phyloP scores from a whole-genome alignment of 2,329 filamentous ascomycete species.

The Nothophoma quercina region DNA sequence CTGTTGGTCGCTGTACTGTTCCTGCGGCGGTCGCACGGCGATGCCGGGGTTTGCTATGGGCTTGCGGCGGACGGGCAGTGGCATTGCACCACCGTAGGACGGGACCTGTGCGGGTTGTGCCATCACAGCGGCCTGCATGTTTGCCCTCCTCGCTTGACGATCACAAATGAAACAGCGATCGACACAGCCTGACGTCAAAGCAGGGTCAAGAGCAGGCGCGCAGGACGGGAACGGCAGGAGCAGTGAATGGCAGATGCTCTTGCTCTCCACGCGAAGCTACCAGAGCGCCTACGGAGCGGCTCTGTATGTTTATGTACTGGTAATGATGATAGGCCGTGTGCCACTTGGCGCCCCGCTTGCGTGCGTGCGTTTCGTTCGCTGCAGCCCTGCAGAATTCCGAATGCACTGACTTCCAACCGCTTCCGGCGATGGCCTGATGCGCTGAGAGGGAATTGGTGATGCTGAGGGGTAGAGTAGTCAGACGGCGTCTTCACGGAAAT shows the following conservation, averaged over 20 bases:
- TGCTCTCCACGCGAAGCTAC: slow-evolving; percentile 11
- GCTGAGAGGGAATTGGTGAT: slow-evolving; percentile 21
- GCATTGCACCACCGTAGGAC: slow-evolving; percentile 35
- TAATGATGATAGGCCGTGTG: slow-evolving; percentile 19
- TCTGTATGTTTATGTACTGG: slow-evolving; percentile 31
- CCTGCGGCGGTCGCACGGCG: slow-evolving; percentile 39
- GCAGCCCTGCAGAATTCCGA: slow-evolving; percentile 30
- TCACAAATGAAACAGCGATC: slow-evolving; percentile 37
- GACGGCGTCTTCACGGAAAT: slow-evolving; percentile 10
- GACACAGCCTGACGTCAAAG: slow-evolving; percentile 35
- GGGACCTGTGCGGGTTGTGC: slow-evolving; percentile 32
- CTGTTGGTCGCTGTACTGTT: slow-evolving; percentile 32
- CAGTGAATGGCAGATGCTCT: slow-evolving; percentile 13
- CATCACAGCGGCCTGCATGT: slow-evolving; percentile 41
- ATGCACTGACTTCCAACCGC: slow-evolving; percentile 31
- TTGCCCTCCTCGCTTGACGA: slow-evolving; percentile 26
- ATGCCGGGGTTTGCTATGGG: slow-evolving; percentile 44
- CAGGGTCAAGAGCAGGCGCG: slow-evolving; percentile 25
- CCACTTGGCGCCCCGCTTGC: slow-evolving; percentile 39
- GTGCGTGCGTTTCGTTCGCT: slow-evolving; percentile 21
- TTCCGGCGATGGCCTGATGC: slow-evolving; percentile 39
- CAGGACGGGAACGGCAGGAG: slow-evolving; percentile 25
- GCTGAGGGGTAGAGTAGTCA: slow-evolving; percentile 23
- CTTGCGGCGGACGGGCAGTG: slow-evolving; percentile 43
- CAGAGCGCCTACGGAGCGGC: slow-evolving; percentile 12